phyloP scores from a whole-genome alignment of 768 basidiomycete genomes.

The Suillus discolor region DNA sequence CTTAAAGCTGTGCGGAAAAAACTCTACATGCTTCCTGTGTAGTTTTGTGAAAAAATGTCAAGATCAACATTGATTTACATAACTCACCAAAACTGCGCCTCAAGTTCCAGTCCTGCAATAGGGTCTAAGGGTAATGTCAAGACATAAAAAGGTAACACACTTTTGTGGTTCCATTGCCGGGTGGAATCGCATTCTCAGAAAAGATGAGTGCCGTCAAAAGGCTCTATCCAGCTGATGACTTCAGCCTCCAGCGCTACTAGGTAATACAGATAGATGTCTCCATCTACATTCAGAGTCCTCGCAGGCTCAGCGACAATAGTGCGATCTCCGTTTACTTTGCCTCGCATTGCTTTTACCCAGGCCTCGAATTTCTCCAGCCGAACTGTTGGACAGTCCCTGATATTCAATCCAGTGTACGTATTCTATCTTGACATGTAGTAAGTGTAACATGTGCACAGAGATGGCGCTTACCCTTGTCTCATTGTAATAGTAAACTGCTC shows the following conservation, averaged over 20 bases:
- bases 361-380: not conserved
- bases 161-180: not conserved
- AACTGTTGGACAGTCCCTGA: not conserved
- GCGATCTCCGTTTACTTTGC: fast-evolving
- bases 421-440: not conserved
- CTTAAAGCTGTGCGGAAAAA: not conserved
- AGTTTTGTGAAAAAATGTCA: not conserved
- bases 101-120: not conserved
- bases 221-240: not conserved
- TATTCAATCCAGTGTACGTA: not conserved
- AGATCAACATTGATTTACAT: not conserved
- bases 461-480: not conserved
- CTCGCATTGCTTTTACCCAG: not conserved
- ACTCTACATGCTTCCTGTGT: slow-evolving; percentile 5
- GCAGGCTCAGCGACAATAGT: not conserved
- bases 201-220: not conserved
- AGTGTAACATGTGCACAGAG: not conserved
- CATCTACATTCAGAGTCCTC: not conserved
- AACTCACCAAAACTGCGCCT: slow-evolving; percentile 5
- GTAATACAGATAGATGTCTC: not conserved
- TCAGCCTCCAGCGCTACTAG: not conserved
- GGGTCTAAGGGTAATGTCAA: too few species aligned
- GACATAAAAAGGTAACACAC: not conserved
- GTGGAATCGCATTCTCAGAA: not conserved
- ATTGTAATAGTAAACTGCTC: not conserved